A percentile compares a stretch with the other conserved stretches of the same genome.
Evolutionary conservation across 129 eudicot species (phyloP).

Genomic region (sunflower (Helianthus annuus)): HanXRQr2.0-SUNRISE NC_035443.2:116656145-116656644

Average conservation of each 20-base stretch:
- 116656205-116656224: conserved; percentile 24
- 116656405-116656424: conserved; percentile 1
- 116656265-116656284: conserved; percentile 85
- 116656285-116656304: conserved; percentile 87
- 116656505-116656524: conserved; percentile 24
- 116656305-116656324: conserved; percentile 74
- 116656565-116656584: conserved; percentile 30
- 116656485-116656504: conserved; percentile 18
- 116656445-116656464: conserved; percentile 30
- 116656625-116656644: conserved; percentile 15
- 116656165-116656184: not conserved
- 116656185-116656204: not conserved
- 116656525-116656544: conserved; percentile 23
- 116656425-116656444: conserved; percentile 8
- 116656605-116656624: conserved; percentile 28
- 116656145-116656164: conserved; percentile 31
- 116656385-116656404: conserved; percentile 19
- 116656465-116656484: conserved; percentile 18
- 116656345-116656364: conserved; percentile 49
- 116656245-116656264: conserved; percentile 76
- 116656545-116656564: conserved; percentile 11
- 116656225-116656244: conserved; percentile 83
- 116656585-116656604: conserved; percentile 24
- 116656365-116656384: conserved; percentile 50
- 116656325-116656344: conserved; percentile 81